A percentile compares a stretch with the other conserved stretches of the same genome.
phyloP scores from a whole-genome alignment of 2,329 filamentous ascomycete genomes.

The Ramichloridium luteum region DNA sequence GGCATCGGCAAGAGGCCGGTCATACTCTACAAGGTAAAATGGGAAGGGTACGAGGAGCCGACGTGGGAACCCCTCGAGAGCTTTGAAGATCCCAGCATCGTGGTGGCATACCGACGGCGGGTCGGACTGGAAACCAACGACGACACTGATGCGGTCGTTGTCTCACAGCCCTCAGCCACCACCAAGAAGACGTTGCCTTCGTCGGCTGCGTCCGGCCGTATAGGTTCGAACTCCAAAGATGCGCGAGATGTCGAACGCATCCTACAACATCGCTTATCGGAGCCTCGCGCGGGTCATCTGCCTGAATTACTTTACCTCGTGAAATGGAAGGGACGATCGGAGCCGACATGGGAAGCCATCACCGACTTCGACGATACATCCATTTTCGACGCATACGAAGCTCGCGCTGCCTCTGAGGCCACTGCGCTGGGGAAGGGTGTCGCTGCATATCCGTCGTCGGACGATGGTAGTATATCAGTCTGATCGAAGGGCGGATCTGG shows the following conservation, averaged over 20 bases:
- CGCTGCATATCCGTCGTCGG: too few species aligned
- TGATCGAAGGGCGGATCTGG: too few species aligned
- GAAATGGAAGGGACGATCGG: slow-evolving; percentile 20
- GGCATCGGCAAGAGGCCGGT: slow-evolving; percentile 16
- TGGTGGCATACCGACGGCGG: slow-evolving; percentile 18
- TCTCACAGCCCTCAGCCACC: background rate
- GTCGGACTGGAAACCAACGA: slow-evolving; percentile 8
- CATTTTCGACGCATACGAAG: too few species aligned
- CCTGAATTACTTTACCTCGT: slow-evolving; percentile 21
- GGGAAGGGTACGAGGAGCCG: slow-evolving; percentile 20
- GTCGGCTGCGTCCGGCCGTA: background rate
- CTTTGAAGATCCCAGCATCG: slow-evolving; percentile 18
- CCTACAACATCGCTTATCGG: slow-evolving; percentile 16
- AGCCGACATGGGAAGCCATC: slow-evolving; percentile 19
- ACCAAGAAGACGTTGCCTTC: slow-evolving; percentile 2
- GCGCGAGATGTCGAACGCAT: slow-evolving; percentile 19
- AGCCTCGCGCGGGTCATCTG: slow-evolving; percentile 17
- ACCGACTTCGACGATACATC: too few species aligned
- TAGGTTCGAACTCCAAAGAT: slow-evolving; percentile 4
- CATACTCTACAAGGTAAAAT: slow-evolving; percentile 25
- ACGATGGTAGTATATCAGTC: too few species aligned
- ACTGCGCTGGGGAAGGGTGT: too few species aligned
- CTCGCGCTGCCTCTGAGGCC: too few species aligned
- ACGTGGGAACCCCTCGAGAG: slow-evolving; percentile 25
- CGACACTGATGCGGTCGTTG: background rate